Evolutionary conservation across 352 stramenopile species (phyloP).

Genomic region (Globisporangium rhizosaccharum): DNA sequence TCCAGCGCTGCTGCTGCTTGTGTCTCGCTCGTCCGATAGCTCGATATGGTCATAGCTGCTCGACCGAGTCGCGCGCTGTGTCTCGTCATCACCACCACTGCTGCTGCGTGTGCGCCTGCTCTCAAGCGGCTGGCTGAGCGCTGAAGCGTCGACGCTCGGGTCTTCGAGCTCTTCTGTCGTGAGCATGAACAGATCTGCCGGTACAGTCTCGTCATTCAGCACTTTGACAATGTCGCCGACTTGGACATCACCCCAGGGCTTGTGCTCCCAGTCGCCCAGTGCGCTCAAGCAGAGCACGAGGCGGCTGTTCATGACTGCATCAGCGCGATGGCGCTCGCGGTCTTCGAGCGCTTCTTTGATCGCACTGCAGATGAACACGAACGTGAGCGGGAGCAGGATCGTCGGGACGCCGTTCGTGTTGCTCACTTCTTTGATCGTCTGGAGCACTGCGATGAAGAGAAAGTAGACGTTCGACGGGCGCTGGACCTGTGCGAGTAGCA

Average conservation of each 20-base stretch:
- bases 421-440: conserved; percentile 79
- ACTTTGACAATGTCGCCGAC: conserved; percentile 85
- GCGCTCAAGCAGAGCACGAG: conserved; percentile 41
- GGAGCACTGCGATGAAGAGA: conserved; percentile 77
- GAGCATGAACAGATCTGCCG: conserved; percentile 70
- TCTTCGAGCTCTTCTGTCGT: conserved; percentile 47
- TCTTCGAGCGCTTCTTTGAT: conserved; percentile 86
- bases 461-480: conserved; percentile 85
- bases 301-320: conserved; percentile 67
- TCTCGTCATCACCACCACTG: neutral
- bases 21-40: neutral
- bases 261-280: conserved; percentile 38
- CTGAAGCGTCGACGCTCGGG: conserved; percentile 23
- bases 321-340: conserved; percentile 66
- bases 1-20: conserved; percentile 10
- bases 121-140: neutral
- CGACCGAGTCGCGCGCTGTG: neutral
- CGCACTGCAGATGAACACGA: conserved; percentile 77
- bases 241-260: conserved; percentile 55
- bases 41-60: conserved; percentile 12
- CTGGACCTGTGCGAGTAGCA: conserved; percentile 68
- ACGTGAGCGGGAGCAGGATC: conserved; percentile 60
- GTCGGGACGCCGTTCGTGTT: conserved; percentile 84
- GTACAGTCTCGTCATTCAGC: conserved; percentile 52
- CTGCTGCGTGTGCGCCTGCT: conserved; percentile 4